These are phyloP conservation scores for Chrysoporthe puriensis DNA, from an alignment of 2,329 filamentous ascomycete species.

Conservation along the genomic window DNA sequence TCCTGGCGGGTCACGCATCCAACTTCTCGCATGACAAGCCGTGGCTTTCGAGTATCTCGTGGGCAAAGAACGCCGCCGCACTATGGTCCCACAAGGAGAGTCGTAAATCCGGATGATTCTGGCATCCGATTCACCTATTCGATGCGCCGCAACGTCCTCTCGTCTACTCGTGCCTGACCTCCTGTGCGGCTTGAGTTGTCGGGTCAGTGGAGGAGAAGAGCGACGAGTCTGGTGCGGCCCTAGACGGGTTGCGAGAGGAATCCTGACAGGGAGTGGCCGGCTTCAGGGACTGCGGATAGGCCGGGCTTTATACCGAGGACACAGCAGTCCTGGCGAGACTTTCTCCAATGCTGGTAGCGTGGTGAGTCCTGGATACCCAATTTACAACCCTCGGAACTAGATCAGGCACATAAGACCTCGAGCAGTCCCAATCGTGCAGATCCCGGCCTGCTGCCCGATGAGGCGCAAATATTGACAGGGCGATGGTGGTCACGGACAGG, in stretches of 20 bases:
- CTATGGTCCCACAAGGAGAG: slow-evolving; percentile 43
- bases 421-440: slow-evolving; percentile 25
- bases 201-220: slow-evolving; percentile 25
- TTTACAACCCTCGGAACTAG: slow-evolving; percentile 22
- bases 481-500: slow-evolving; percentile 19
- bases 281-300: slow-evolving; percentile 28
- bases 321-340: slow-evolving; percentile 25
- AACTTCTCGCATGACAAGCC: slow-evolving; percentile 29
- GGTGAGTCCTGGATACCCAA: slow-evolving; percentile 26
- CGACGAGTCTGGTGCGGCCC: slow-evolving; percentile 25
- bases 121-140: slow-evolving; percentile 23
- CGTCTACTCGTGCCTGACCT: slow-evolving; percentile 24
- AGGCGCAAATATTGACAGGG: slow-evolving; percentile 19
- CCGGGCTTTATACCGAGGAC: slow-evolving; percentile 25
- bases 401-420: slow-evolving; percentile 26
- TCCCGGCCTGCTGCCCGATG: slow-evolving; percentile 24
- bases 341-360: slow-evolving; percentile 24
- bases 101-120: slow-evolving; percentile 28
- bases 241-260: slow-evolving; percentile 26
- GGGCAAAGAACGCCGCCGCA: slow-evolving; percentile 46
- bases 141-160: slow-evolving; percentile 29
- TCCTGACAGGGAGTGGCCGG: slow-evolving; percentile 30
- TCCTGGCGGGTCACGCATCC: slow-evolving; percentile 33
- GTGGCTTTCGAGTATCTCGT: slow-evolving; percentile 31
- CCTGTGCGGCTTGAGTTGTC: slow-evolving; percentile 25